Evolutionary conservation across 768 basidiomycete genomes (phyloP), one percentile per base, ranked within the genome.

Genomic region (Mycena alexandri): DNA sequence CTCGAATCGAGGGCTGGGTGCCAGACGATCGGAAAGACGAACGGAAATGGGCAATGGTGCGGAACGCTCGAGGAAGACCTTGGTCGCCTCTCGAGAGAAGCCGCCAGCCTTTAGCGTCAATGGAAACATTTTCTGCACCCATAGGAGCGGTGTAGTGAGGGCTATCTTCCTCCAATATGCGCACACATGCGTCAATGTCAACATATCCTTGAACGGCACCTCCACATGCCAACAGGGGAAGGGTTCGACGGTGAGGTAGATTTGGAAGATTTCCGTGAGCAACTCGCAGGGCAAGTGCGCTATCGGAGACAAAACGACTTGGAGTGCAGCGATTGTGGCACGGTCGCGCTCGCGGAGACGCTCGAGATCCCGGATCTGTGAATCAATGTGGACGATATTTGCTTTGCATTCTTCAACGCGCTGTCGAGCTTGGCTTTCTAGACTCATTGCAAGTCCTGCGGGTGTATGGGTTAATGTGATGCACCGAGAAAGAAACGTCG

Each of bases 1-100:
- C 3, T 25, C 4, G 25, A 19, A 4, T 21, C 19, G 5, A 7
- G 21, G 17, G 41, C 14, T 2, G 2, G 38, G 10, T 10, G 38
- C 3, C 38, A 38, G 38, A 38, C 5, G 38, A 11, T 38, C 16
- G 9, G 17, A 55, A 46, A 56, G 5, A 34, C 42, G 17, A 36
- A 63, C 17, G 19, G 24, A n/a, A 13, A 64, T 21, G 3, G 63
- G 34, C 44, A 64, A 42, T 7, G 63, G 63, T 12, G 63, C 46
- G 17, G 53, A 55, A 9, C 63, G 52, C 43, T 64, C 53, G 11
- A 64, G 34, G 29, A 56, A 57, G n/a, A 56, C 36, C 24, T 56
- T 57, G 7, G 63, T 64, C 21, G 33, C 34, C 16, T 38, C 33
- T 5, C 38, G 38, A 38, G 38, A 38, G 38, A 36, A 36, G 52